Evolutionary conservation across 192 early-diverging fungal genomes (phyloP).

Genomic region (Podila epicladia): DNA sequence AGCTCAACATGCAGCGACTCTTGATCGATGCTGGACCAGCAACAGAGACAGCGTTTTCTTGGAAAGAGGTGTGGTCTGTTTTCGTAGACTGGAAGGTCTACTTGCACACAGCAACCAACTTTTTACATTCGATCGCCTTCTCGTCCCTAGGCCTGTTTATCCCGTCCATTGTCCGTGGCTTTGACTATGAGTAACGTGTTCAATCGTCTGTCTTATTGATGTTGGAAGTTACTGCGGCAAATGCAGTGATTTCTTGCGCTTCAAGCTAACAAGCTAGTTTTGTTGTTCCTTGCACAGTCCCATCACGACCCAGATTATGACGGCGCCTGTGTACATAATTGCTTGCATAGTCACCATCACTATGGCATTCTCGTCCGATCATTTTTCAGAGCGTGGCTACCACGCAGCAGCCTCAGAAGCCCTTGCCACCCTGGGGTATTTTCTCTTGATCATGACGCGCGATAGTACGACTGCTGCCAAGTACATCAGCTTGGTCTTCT

Average conservation of each 20-base stretch:
- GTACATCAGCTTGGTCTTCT: slow-evolving; percentile 11
- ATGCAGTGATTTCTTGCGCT: too few species aligned
- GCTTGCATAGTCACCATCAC: not conserved
- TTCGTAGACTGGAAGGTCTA: slow-evolving; percentile 55
- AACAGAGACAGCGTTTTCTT: slow-evolving; percentile 47
- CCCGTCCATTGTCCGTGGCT: slow-evolving; percentile 66
- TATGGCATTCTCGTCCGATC: slow-evolving; percentile 6
- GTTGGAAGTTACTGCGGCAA: too few species aligned
- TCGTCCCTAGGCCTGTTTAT: slow-evolving; percentile 70
- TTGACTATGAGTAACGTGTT: not conserved
- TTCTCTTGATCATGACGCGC: slow-evolving; percentile 4
- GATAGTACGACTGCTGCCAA: slow-evolving; percentile 23
- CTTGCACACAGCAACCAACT: slow-evolving; percentile 57
- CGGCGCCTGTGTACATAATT: slow-evolving; percentile 1
- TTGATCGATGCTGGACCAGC: slow-evolving; percentile 50
- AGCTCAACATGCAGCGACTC: slow-evolving; percentile 39
- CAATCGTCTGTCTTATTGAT: too few species aligned
- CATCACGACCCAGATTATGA: slow-evolving; percentile 15
- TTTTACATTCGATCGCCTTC: slow-evolving; percentile 64
- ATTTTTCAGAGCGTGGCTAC: slow-evolving; percentile 2
- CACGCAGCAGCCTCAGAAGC: slow-evolving; percentile 2
- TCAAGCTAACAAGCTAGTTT: too few species aligned
- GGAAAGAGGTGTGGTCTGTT: slow-evolving; percentile 41
- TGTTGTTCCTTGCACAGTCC: not conserved
- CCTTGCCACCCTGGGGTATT: not conserved